Evolutionary conservation across 148 eudicot species (phyloP).

Genomic region (Polygonum maritimum): DNA sequence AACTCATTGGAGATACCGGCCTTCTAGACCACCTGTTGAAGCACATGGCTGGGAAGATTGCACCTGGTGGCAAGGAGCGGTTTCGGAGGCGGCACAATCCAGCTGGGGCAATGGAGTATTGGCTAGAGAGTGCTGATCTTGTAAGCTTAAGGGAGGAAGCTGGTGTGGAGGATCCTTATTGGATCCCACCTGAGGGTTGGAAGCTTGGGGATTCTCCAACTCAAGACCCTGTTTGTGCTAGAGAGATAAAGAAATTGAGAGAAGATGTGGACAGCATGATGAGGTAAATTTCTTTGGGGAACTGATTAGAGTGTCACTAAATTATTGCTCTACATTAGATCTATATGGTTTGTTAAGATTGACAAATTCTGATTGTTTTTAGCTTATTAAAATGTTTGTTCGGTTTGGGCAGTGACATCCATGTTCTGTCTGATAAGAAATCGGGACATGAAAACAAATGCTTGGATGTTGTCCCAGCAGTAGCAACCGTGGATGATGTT

Average conservation of each 20-base stretch:
- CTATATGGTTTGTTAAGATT: not conserved
- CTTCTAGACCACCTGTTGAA: conserved; percentile 83
- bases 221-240: conserved; percentile 29
- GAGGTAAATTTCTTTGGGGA: conserved; percentile 19
- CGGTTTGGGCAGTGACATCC: conserved; percentile 25
- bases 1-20: conserved; percentile 84
- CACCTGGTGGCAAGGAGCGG: conserved; percentile 76
- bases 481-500: conserved; percentile 5
- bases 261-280: conserved; percentile 29
- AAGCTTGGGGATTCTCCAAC: conserved; percentile 57
- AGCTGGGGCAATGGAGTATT: conserved; percentile 90
- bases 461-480: not conserved
- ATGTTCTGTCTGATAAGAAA: conserved; percentile 9
- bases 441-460: conserved; percentile 11
- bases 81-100: conserved; percentile 81
- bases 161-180: conserved; percentile 64
- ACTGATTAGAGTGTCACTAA: not conserved
- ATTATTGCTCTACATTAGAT: not conserved
- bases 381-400: not conserved
- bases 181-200: conserved; percentile 96
- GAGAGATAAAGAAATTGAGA: conserved; percentile 26
- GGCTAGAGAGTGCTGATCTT: conserved; percentile 86
- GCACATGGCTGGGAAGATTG: conserved; percentile 84
- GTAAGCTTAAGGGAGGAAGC: conserved; percentile 44
- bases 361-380: not conserved